A percentile compares a stretch with the other conserved stretches of the same genome.
These are phyloP conservation scores for Trichosporon asahii DNA, from an alignment of 1,284 basidiomycete species.

Conservation along the genomic window DNA sequence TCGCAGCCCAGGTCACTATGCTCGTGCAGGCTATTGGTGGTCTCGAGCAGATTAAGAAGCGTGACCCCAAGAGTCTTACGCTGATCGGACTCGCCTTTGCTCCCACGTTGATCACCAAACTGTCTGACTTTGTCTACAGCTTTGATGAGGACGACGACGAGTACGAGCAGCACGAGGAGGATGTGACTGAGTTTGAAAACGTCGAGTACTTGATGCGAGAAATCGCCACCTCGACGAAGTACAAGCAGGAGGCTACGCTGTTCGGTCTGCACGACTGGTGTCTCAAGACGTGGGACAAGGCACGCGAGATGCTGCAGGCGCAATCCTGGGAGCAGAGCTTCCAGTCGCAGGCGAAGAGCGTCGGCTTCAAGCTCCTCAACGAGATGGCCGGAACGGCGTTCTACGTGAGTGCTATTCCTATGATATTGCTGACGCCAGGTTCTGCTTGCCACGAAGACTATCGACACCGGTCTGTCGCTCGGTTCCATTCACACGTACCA, in stretches of 20 bases:
- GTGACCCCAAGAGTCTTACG: not conserved
- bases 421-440: slow-evolving; percentile 40
- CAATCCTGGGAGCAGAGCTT: not conserved
- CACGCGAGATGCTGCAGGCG: not conserved
- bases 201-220: not conserved
- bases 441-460: slow-evolving; percentile 65
- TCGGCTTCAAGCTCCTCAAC: not conserved
- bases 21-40: slow-evolving; percentile 12
- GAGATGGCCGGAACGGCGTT: not conserved
- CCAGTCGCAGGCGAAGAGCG: not conserved
- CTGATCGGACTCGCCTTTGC: slow-evolving; percentile 11
- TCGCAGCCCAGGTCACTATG: slow-evolving; percentile 10
- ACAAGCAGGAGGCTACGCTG: slow-evolving; percentile 62
- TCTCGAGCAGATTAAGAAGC: slow-evolving; percentile 1
- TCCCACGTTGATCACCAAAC: slow-evolving; percentile 1
- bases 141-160: not conserved
- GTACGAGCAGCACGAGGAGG: not conserved
- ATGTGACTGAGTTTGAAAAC: not conserved
- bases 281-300: slow-evolving; percentile 63
- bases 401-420: slow-evolving; percentile 4
- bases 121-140: not conserved
- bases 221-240: not conserved
- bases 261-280: slow-evolving; percentile 80
- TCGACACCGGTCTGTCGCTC: slow-evolving; percentile 61
- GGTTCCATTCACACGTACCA: slow-evolving; percentile 74